Evolutionary conservation across 129 eudicot genomes (phyloP), one percentile per base, ranked within the genome.

Genomic region (Solidago caesia): DNA sequence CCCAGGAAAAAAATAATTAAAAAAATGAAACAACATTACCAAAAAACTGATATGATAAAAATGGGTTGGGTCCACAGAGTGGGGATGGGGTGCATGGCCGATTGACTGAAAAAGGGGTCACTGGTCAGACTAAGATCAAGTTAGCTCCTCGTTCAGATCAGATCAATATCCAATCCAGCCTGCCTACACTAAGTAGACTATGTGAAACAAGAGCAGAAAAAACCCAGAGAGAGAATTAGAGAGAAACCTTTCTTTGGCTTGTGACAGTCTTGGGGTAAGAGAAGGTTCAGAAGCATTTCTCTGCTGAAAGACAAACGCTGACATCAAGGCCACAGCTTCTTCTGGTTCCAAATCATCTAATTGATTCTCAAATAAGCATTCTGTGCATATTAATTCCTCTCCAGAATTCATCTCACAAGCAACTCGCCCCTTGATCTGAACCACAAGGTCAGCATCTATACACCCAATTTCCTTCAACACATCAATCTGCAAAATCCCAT

Each of bases 321-420:
- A 95, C 99, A 95, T 91, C 51, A 95, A 81, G 27, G 99, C 99
- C 70, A 95, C 99, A 60, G 97, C 96, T 81, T 95, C 99, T 84
- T 91, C 99, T 47, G 99, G 96, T 88, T 95, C 99, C 77, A 95
- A 86, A 65, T 85, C 89, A 78, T 89, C 97, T 74, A 95, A 82
- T 64, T 95, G 99, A 80, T 91, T 95, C 79, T 95, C 99, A 74
- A 95, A 95, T 85, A 95, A 87, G 86, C 99, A 95, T 75, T 95
- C 99, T 0, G 99, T 95, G 82, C 96, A 88, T 80, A 95, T 95
- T 80, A 95, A 76, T 83, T 95, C 99, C 85, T 95, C 99, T 76
- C 99, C 99, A 16, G 99, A 95, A 82, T 95, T 95, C 99, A 95
- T 95, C 87, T 95, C 99, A 84, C 99, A 95, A 39, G 99, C 99